Conservation (phyloP, 225 moss, liverwort and hornwort species). For the Physcomitrium patens region DNA sequence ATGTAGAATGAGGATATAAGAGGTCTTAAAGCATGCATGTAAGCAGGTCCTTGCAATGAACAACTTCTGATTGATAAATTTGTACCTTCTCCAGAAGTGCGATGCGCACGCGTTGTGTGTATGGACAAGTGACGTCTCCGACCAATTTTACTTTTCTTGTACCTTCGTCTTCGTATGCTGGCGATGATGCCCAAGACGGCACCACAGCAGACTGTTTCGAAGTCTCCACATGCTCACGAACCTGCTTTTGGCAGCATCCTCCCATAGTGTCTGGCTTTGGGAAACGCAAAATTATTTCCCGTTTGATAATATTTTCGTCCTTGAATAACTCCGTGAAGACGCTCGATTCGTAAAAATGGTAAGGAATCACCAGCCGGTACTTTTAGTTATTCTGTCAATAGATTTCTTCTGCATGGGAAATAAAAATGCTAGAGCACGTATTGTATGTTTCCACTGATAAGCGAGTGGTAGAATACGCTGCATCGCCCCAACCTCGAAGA, state of each 20-base stretch:
- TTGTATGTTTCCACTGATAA: not conserved
- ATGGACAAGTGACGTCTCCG: slow-evolving; percentile 59
- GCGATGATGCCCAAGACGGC: slow-evolving; percentile 60
- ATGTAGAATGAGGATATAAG: not conserved
- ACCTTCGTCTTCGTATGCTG: slow-evolving; percentile 48
- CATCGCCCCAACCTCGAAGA: not conserved
- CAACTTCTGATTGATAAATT: not conserved
- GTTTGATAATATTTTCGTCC: not conserved
- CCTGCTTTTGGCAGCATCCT: slow-evolving; percentile 49
- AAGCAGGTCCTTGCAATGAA: not conserved
- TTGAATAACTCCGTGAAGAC: not conserved
- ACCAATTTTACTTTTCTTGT: slow-evolving; percentile 53
- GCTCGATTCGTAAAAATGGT: slow-evolving; percentile 7
- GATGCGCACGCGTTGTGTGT: slow-evolving; percentile 58
- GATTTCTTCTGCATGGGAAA: not conserved
- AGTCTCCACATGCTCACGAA: slow-evolving; percentile 35
- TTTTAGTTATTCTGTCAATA: slow-evolving; percentile 13
- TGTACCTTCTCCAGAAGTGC: slow-evolving; percentile 55
- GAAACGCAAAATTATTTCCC: not conserved
- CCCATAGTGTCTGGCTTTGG: slow-evolving; percentile 40
- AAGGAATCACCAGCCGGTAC: slow-evolving; percentile 3
- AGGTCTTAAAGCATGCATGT: not conserved
- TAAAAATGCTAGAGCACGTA: slow-evolving; percentile 3
- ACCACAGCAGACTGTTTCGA: slow-evolving; percentile 50
- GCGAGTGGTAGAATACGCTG: too few relatives aligned